Conservation (phyloP, 129 eudicot genomes). For the Logfia minima region DNA sequence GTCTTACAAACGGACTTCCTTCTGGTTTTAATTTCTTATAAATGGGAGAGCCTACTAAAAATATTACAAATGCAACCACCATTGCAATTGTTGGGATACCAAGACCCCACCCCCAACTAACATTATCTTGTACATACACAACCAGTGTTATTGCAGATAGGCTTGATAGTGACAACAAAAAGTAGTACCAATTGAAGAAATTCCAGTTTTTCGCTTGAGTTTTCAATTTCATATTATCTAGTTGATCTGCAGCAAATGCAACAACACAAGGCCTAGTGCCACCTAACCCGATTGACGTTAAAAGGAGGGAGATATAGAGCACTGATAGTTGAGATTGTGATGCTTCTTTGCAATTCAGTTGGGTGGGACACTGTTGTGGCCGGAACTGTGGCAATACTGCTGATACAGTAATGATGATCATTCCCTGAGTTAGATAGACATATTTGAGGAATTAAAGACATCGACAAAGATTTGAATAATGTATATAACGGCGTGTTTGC, state of each 20-base stretch:
- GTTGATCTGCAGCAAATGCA: constrained; percentile 48
- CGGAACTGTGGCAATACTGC: constrained; percentile 43
- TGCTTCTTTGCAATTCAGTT: constrained; percentile 41
- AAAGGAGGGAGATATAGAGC: constrained; percentile 39
- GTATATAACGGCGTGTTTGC: not conserved
- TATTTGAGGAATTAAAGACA: not conserved
- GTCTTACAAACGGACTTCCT: constrained; percentile 46
- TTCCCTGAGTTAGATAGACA: constrained; percentile 38
- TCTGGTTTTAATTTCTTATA: constrained; percentile 31
- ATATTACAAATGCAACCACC: constrained; percentile 24
- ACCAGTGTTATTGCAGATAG: constrained; percentile 35
- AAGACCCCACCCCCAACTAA: constrained; percentile 50
- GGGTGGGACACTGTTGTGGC: constrained; percentile 51
- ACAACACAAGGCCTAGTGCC: constrained; percentile 49
- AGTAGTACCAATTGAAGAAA: constrained; percentile 40
- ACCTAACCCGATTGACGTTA: constrained; percentile 42
- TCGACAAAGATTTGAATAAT: not conserved
- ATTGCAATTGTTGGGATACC: constrained; percentile 43
- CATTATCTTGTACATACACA: constrained; percentile 40
- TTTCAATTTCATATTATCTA: constrained; percentile 33
- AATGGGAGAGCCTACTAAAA: constrained; percentile 38
- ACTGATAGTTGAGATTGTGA: constrained; percentile 36
- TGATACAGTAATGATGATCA: constrained; percentile 55
- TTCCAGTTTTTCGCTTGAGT: constrained; percentile 29
- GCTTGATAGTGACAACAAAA: constrained; percentile 24